A percentile compares a stretch with the other conserved stretches of the same genome.
Evolutionary conservation across 2,329 filamentous ascomycete species (phyloP).

Genomic region (Zarea fungicola): DNA sequence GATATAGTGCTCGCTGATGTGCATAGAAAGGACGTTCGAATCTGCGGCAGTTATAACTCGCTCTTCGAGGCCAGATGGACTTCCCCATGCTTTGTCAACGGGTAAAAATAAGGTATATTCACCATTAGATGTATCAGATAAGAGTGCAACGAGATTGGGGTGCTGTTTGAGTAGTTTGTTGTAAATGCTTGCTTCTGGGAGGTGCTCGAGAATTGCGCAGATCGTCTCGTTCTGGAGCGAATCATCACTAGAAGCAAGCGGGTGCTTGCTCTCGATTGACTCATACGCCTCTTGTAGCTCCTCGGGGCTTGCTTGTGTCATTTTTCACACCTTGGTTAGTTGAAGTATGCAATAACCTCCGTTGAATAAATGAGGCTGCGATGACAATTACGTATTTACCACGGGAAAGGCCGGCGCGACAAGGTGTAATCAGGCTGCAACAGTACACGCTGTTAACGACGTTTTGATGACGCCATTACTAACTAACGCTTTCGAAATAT

Average conservation of each 20-base stretch:
- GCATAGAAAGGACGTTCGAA: neutral
- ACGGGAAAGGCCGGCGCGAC: too few species aligned
- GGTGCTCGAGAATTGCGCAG: neutral
- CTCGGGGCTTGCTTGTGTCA: conserved; percentile 1
- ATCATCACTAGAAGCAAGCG: neutral
- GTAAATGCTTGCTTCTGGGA: conserved; percentile 6
- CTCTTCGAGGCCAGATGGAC: neutral
- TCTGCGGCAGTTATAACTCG: neutral
- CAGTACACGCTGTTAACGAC: too few species aligned
- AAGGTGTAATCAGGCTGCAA: too few species aligned
- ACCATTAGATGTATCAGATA: neutral
- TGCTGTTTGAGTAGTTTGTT: neutral
- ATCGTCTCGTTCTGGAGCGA: neutral
- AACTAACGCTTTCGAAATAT: too few species aligned
- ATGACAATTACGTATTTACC: too few species aligned
- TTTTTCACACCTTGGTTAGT: neutral
- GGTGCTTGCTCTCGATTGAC: neutral
- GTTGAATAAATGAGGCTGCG: too few species aligned
- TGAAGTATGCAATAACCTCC: too few species aligned
- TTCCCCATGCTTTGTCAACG: neutral
- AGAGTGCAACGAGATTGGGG: neutral
- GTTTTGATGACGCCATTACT: too few species aligned
- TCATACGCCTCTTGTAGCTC: neutral
- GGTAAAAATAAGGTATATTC: conserved; percentile 4
- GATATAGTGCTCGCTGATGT: conserved; percentile 2